Evolutionary conservation across 2,329 filamentous ascomycete species (phyloP).

Genomic region (Pseudogymnoascus sp.): DNA sequence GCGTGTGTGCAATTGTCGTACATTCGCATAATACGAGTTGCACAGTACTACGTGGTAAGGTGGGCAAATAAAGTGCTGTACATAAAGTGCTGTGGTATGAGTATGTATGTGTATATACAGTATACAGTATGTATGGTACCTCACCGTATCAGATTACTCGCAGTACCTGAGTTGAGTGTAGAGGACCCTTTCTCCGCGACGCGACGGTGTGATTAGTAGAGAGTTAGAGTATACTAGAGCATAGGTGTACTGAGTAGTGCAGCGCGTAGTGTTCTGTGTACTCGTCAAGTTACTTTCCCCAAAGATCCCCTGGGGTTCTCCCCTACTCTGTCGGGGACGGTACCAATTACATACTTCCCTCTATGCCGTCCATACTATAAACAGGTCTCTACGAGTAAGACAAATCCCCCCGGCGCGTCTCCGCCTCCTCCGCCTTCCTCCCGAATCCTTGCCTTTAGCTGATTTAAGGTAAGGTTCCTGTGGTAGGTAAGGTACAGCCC

Average conservation of each 20-base stretch:
- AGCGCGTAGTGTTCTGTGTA: neutral
- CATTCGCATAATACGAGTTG: neutral
- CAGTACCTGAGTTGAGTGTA: neutral
- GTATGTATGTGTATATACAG: too few species aligned
- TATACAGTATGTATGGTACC: neutral
- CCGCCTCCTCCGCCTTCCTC: neutral
- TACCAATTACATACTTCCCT: neutral
- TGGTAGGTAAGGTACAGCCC: slow-evolving; percentile 1
- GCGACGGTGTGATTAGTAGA: neutral
- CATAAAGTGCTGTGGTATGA: too few species aligned
- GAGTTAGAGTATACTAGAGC: neutral
- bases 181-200: neutral
- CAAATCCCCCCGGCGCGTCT: neutral
- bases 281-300: neutral
- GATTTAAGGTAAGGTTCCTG: slow-evolving; percentile 3
- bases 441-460: neutral
- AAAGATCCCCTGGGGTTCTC: neutral
- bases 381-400: neutral
- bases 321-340: neutral
- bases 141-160: neutral
- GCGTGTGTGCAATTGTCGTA: neutral
- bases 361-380: neutral
- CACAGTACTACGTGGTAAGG: neutral
- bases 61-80: too few species aligned
- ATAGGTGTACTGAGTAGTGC: neutral